phyloP scores from a whole-genome alignment of 225 moss, liverwort and hornwort genomes.

The Straminergon stramineum region DNA sequence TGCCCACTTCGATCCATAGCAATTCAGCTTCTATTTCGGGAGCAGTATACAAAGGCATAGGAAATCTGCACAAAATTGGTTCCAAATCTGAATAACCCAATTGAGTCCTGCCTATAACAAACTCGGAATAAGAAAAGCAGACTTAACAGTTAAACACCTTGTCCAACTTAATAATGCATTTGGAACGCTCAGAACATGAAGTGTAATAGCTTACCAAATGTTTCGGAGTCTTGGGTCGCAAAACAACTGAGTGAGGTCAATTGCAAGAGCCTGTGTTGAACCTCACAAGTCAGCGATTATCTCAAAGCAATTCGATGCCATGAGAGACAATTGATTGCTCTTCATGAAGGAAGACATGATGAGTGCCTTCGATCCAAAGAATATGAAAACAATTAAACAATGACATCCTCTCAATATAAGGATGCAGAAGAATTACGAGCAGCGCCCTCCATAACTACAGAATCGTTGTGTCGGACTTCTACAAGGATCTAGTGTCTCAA shows the following conservation, averaged over 20 bases:
- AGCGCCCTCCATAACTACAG: neutral
- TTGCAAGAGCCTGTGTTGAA: neutral
- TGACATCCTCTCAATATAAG: slow-evolving; percentile 6
- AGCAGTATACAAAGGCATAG: neutral
- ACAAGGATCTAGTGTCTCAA: neutral
- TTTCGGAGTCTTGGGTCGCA: neutral
- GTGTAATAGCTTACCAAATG: neutral
- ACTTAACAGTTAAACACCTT: neutral
- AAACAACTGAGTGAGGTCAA: neutral
- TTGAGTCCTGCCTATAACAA: neutral
- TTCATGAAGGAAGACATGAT: neutral
- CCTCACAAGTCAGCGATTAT: neutral
- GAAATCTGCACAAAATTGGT: slow-evolving; percentile 8
- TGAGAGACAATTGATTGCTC: neutral
- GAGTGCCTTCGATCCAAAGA: neutral
- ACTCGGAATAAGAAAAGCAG: neutral
- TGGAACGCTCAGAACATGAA: neutral
- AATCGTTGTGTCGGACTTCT: neutral
- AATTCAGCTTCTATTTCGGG: neutral
- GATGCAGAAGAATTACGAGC: slow-evolving; percentile 5
- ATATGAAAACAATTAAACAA: neutral
- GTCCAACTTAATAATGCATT: neutral
- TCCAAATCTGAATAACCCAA: neutral
- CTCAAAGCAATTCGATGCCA: neutral
- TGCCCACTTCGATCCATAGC: neutral